Conservation (phyloP, 1,284 basidiomycete genomes). For the Termitomyces sp. region DNA sequence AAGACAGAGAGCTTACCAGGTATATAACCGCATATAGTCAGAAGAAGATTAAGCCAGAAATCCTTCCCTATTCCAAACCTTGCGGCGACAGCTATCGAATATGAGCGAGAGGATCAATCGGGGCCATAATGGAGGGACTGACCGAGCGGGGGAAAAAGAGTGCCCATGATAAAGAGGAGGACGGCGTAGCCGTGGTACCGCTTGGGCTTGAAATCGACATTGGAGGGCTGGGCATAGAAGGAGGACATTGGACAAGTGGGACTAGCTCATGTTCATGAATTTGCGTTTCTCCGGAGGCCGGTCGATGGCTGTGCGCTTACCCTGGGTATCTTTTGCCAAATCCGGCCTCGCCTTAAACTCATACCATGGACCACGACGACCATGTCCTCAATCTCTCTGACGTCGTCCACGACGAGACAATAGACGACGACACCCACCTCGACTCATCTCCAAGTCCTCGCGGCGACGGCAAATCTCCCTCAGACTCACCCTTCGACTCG, state of each 20-base stretch:
- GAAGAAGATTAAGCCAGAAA: constrained; percentile 88
- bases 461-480: constrained; percentile 23
- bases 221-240: constrained; percentile 35
- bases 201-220: constrained; percentile 63
- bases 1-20: constrained; percentile 52
- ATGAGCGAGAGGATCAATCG: constrained; percentile 6
- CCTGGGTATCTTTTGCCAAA: constrained; percentile 17
- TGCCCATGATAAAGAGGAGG: constrained; percentile 78
- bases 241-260: constrained; percentile 24
- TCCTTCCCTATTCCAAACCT: constrained; percentile 91
- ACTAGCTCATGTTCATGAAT: constrained; percentile 15
- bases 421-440: constrained; percentile 39
- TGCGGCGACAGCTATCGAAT: constrained; percentile 76
- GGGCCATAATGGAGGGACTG: constrained; percentile 21
- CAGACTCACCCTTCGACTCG: constrained; percentile 31
- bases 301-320: background rate
- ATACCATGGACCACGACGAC: constrained; percentile 53
- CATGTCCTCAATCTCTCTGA: constrained; percentile 68
- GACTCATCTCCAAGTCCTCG: constrained; percentile 23
- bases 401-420: constrained; percentile 71
- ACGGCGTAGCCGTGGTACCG: constrained; percentile 81
- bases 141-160: constrained; percentile 87
- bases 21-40: constrained; percentile 89
- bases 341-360: constrained; percentile 11
- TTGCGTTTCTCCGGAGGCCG: background rate